phyloP scores from a whole-genome alignment of 129 eudicot species.

The Logfia minima region DNA sequence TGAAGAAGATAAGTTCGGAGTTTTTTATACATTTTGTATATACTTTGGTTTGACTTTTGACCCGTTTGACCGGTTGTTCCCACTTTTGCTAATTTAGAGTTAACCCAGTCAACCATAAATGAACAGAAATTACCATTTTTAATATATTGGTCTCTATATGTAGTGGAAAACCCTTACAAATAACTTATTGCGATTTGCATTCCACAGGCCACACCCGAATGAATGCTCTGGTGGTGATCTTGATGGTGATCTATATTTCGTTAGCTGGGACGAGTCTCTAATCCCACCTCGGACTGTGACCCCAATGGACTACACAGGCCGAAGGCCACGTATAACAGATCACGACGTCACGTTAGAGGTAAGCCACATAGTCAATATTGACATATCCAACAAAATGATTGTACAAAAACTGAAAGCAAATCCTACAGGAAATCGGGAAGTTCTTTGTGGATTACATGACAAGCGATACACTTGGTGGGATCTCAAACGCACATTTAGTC shows the following conservation, averaged over 20 bases:
- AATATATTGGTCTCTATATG: neutral
- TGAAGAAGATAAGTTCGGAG: neutral
- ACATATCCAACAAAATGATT: neutral
- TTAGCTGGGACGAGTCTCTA: constrained; percentile 83
- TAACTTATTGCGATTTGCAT: neutral
- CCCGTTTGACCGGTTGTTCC: neutral
- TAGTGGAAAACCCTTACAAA: neutral
- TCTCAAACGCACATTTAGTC: constrained; percentile 83
- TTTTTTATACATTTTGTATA: neutral
- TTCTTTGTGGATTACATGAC: constrained; percentile 90
- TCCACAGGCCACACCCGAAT: constrained; percentile 91
- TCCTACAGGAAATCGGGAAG: constrained; percentile 70
- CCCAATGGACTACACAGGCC: constrained; percentile 89
- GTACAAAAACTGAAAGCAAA: constrained; percentile 5
- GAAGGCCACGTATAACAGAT: constrained; percentile 76
- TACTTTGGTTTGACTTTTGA: neutral
- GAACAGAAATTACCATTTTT: neutral
- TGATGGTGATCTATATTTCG: constrained; percentile 83
- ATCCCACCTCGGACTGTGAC: constrained; percentile 65
- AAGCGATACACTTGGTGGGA: constrained; percentile 70
- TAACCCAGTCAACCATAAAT: neutral
- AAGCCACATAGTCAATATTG: neutral
- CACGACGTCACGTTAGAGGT: constrained; percentile 89
- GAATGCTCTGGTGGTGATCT: constrained; percentile 99
- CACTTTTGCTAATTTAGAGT: neutral